Conservation (phyloP, 2,329 filamentous ascomycete species). For the Ceratocystis destructans region DNA sequence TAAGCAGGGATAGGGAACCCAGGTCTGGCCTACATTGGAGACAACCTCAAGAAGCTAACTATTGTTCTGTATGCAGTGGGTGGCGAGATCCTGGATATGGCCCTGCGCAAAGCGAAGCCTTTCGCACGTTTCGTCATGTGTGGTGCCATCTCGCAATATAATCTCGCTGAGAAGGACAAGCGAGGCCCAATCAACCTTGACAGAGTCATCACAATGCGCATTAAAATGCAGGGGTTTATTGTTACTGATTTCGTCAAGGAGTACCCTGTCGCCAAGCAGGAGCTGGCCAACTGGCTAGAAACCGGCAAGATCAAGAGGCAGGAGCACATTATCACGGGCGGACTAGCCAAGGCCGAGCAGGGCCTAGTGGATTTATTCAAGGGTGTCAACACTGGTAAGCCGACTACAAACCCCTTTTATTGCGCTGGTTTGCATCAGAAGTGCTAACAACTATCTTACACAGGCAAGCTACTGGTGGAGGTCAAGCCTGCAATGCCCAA, state of each 20-base stretch:
- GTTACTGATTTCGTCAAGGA: constrained; percentile 52
- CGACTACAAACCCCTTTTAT: neutral
- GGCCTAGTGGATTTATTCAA: constrained; percentile 51
- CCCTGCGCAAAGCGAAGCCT: constrained; percentile 47
- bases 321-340: constrained; percentile 58
- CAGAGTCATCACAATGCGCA: constrained; percentile 40
- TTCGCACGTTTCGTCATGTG: constrained; percentile 57
- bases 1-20: constrained; percentile 19
- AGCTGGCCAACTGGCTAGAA: constrained; percentile 53
- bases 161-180: constrained; percentile 33
- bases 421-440: neutral
- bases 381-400: constrained; percentile 56
- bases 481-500: constrained; percentile 28
- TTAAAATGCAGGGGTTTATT: constrained; percentile 58
- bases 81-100: constrained; percentile 55
- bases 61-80: constrained; percentile 33
- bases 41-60: constrained; percentile 15
- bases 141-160: constrained; percentile 58
- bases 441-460: neutral
- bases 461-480: constrained; percentile 36
- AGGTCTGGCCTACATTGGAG: neutral
- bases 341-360: constrained; percentile 48
- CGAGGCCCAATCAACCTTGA: constrained; percentile 43
- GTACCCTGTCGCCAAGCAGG: constrained; percentile 42
- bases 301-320: constrained; percentile 60